Evolutionary conservation across 2,329 filamentous ascomycete genomes (phyloP).

Genomic region (Neonectria coccinea): DNA sequence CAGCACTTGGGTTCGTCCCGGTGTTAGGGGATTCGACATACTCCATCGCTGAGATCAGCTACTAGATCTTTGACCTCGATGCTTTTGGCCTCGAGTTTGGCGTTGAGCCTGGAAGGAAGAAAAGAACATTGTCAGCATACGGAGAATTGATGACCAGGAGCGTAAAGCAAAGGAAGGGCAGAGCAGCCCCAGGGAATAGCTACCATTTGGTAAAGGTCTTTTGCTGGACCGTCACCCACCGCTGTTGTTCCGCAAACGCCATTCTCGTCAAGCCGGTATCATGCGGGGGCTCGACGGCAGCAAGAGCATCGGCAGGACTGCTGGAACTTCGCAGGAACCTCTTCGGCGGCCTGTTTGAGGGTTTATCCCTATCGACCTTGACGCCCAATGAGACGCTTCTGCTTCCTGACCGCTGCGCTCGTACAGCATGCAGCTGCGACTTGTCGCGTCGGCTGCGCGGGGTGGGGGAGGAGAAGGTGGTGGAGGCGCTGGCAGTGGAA

Average conservation of each 20-base stretch:
- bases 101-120: constrained; percentile 80
- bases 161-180: constrained; percentile 10
- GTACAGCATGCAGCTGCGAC: constrained; percentile 62
- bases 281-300: constrained; percentile 60
- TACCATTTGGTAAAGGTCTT: constrained; percentile 99
- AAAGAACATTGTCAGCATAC: constrained; percentile 11
- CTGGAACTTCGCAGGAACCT: constrained; percentile 51
- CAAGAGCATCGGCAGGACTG: constrained; percentile 57
- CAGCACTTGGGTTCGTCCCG: constrained; percentile 30
- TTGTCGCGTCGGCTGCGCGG: constrained; percentile 59
- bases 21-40: constrained; percentile 62
- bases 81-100: constrained; percentile 84
- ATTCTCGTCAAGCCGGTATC: constrained; percentile 67
- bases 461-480: constrained; percentile 45
- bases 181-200: constrained; percentile 6
- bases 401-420: constrained; percentile 59
- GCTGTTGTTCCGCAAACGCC: constrained; percentile 73
- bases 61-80: constrained; percentile 90
- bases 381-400: constrained; percentile 48
- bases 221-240: constrained; percentile 86
- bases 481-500: constrained; percentile 39
- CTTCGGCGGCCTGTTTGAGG: constrained; percentile 31
- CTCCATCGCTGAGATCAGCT: constrained; percentile 90
- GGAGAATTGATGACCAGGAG: not conserved
- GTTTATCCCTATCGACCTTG: constrained; percentile 37